Evolutionary conservation across 495 filamentous ascomycete species (phyloP).

Genomic region (Penicillium malachiteum): DNA sequence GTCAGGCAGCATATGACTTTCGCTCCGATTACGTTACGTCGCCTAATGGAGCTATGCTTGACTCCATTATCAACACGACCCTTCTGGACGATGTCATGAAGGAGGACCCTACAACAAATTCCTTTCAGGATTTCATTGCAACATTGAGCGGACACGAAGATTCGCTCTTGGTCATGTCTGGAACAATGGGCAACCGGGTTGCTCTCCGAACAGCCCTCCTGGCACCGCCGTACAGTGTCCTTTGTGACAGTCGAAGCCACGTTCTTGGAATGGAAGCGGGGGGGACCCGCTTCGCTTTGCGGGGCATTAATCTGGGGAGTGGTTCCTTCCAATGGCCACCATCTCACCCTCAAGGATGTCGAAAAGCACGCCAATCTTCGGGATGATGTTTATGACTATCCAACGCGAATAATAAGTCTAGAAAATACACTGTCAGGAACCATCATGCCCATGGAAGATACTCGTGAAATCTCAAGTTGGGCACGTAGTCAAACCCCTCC

Average conservation of each 20-base stretch:
- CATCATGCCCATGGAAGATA: slow-evolving; percentile 72
- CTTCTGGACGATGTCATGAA: background rate
- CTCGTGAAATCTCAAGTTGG: slow-evolving; percentile 64
- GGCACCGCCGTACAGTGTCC: slow-evolving; percentile 50
- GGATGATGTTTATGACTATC: slow-evolving; percentile 51
- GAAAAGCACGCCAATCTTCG: slow-evolving; percentile 46
- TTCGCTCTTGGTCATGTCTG: slow-evolving; percentile 62
- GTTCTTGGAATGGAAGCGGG: slow-evolving; percentile 49
- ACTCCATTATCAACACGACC: background rate
- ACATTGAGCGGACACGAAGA: background rate
- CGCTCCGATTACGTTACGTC: background rate
- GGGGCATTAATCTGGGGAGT: slow-evolving; percentile 43
- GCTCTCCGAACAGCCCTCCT: slow-evolving; percentile 46
- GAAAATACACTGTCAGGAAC: slow-evolving; percentile 84
- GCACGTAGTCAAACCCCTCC: slow-evolving; percentile 54
- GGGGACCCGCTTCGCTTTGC: slow-evolving; percentile 47
- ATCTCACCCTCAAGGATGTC: slow-evolving; percentile 78
- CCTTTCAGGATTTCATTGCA: background rate
- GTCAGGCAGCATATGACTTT: background rate
- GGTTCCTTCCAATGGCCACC: slow-evolving; percentile 57
- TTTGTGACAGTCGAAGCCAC: slow-evolving; percentile 50
- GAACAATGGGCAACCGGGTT: slow-evolving; percentile 76
- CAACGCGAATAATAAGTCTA: slow-evolving; percentile 76
- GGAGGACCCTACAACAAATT: background rate
- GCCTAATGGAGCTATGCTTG: background rate